These are phyloP conservation scores for Maudiozyma humilis DNA, from an alignment of 1,139 yeast species.

Conservation along the genomic window DNA sequence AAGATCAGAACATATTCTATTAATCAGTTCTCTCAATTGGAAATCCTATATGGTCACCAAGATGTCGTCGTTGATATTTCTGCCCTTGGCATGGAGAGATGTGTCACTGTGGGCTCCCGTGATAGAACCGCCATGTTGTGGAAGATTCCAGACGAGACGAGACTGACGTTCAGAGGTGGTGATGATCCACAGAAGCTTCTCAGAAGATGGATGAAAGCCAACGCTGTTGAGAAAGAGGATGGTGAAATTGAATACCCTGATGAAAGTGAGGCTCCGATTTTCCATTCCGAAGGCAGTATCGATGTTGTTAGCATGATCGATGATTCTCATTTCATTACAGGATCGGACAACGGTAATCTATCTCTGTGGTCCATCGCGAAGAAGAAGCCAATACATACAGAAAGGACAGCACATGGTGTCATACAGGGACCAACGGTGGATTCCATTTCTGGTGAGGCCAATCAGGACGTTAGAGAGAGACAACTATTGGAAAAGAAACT, in stretches of 20 bases:
- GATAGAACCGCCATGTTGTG: constrained; percentile 93
- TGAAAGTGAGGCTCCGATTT: constrained; percentile 31
- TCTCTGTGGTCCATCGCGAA: constrained; percentile 83
- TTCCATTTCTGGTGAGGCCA: constrained; percentile 63
- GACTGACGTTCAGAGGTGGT: constrained; percentile 90
- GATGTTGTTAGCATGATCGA: constrained; percentile 89
- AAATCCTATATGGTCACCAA: constrained; percentile 90
- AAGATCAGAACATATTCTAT: constrained; percentile 81
- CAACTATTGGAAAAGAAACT: constrained; percentile 48
- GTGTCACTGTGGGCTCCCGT: constrained; percentile 91
- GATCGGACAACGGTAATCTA: constrained; percentile 87
- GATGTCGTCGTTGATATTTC: constrained; percentile 76
- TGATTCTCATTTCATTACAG: constrained; percentile 86
- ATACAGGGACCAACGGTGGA: constrained; percentile 43
- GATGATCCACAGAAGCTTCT: constrained; percentile 45
- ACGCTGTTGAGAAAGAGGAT: constrained; percentile 29
- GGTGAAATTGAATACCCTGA: constrained; percentile 26
- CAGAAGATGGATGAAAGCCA: constrained; percentile 34
- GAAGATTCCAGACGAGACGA: constrained; percentile 92
- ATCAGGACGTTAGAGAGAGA: constrained; percentile 34
- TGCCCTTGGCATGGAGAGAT: constrained; percentile 75
- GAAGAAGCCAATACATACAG: constrained; percentile 72
- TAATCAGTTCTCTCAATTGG: constrained; percentile 81
- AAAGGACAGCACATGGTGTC: constrained; percentile 71
- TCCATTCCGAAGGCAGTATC: constrained; percentile 74